Conservation (phyloP, 768 basidiomycete genomes). For the Lactifluus echinatus region DNA sequence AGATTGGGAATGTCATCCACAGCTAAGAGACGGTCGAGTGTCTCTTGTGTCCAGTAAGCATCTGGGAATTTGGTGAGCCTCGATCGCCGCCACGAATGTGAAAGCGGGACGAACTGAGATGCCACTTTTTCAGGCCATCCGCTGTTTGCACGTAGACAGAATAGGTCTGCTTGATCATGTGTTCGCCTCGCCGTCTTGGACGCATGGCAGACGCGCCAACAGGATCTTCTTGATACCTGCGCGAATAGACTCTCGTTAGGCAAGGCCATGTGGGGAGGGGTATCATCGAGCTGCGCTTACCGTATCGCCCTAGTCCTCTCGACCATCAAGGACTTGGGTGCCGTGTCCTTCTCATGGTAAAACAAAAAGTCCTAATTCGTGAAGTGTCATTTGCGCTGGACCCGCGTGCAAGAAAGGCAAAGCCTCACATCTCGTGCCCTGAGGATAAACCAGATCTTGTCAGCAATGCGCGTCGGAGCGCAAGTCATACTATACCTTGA, state of each 20-base stretch:
- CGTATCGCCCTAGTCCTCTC: conserved; percentile 22
- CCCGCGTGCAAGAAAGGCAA: neutral
- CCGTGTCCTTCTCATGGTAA: conserved; percentile 33
- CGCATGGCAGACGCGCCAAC: conserved; percentile 16
- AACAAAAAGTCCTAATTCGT: conserved; percentile 31
- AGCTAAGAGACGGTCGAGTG: conserved; percentile 44
- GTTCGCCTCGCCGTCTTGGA: conserved; percentile 18
- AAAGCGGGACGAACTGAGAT: conserved; percentile 28
- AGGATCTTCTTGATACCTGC: conserved; percentile 24
- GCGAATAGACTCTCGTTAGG: neutral
- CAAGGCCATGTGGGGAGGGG: neutral
- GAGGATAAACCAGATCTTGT: neutral
- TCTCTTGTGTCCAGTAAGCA: conserved; percentile 67
- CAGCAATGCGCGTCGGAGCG: neutral
- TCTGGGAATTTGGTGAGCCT: conserved; percentile 33
- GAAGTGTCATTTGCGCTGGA: neutral
- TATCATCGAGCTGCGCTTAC: conserved; percentile 13
- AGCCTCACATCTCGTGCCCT: conserved; percentile 17
- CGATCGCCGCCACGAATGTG: neutral
- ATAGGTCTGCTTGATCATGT: conserved; percentile 33
- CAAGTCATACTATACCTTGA: conserved; percentile 26
- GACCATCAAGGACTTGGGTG: conserved; percentile 23
- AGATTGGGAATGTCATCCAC: conserved; percentile 54
- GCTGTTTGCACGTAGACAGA: conserved; percentile 30
- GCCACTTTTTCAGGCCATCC: conserved; percentile 29